Evolutionary conservation across 352 stramenopile species (phyloP), one percentile per base, ranked within the genome.

Genomic region (Phytophthora fragariaefolia): DNA sequence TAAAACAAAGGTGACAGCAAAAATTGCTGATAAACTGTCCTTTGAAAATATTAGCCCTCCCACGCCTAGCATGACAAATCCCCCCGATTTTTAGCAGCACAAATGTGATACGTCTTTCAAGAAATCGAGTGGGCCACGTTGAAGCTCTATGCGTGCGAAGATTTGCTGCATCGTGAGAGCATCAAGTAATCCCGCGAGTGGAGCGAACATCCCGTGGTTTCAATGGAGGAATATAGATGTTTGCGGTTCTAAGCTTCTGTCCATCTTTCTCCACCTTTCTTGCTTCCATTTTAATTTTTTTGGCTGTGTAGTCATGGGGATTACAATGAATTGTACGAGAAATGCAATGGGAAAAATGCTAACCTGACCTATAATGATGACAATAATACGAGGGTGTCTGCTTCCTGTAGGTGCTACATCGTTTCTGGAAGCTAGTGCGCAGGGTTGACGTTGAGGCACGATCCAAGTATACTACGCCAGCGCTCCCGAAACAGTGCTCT

Each of bases 351-450:
- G 13, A 32, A 0, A n/a, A 63, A 66, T 71, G 51, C 27, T 43
- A 64, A 69, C 67, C 67, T 75, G 52, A 63, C 67, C 66, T 68
- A 75, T 71, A 71, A 74, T 74, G 67, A 74, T 71, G 61, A 68
- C 40, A 71, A 67, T 75, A 75, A 68, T 68, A 68, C 45, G 55
- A 67, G 53, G 49, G 50, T 53, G 49, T 43, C 34, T 59, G 42
- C 43, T 55, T 73, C 54, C 32, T 73, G 43, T 63, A 46, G 36
- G 47, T 59, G 60, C 66, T 71, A 68, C 61, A 49, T 61, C 17
- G 54, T 38, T 58, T 34, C 49, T 69, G 61, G 54, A 60, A 34
- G 45, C 48, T 40, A 60, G 47, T 43, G 43, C 46, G 38, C 40
- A 24, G 17, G n/a, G 18, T 58, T 58, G 17, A 48, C 51, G 51